Conservation (phyloP, 1,284 basidiomycete species). For the Marasmius oreades region DNA sequence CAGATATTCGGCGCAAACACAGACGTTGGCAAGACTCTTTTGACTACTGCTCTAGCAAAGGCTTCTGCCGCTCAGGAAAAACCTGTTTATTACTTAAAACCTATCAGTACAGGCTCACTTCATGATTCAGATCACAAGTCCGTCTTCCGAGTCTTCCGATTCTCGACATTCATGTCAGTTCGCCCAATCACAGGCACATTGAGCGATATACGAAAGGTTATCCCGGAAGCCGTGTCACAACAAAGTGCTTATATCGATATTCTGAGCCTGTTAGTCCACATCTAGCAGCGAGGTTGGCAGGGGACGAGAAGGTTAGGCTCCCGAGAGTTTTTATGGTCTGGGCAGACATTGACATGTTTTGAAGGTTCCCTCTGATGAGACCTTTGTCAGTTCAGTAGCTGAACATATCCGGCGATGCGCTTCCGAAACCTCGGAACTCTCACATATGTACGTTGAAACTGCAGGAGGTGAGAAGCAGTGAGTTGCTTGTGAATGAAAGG, state of each 20-base stretch:
- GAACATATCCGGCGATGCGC: slow-evolving; percentile 58
- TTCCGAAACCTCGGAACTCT: slow-evolving; percentile 22
- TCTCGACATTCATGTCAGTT: background rate
- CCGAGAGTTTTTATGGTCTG: slow-evolving; percentile 2
- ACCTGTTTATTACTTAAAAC: slow-evolving; percentile 82
- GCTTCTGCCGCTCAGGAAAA: slow-evolving; percentile 57
- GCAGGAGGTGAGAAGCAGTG: slow-evolving; percentile 71
- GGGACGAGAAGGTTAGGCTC: slow-evolving; percentile 32
- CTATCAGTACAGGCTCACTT: slow-evolving; percentile 84
- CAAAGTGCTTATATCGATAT: slow-evolving; percentile 81
- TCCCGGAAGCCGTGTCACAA: slow-evolving; percentile 42
- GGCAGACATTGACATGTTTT: background rate
- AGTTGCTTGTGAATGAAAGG: background rate
- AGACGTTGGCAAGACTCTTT: slow-evolving; percentile 89
- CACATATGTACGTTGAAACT: slow-evolving; percentile 87
- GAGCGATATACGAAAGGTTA: slow-evolving; percentile 47
- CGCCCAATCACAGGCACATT: slow-evolving; percentile 57
- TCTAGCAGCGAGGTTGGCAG: slow-evolving; percentile 71
- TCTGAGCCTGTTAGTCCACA: slow-evolving; percentile 93
- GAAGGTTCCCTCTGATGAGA: slow-evolving; percentile 57
- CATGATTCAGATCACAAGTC: slow-evolving; percentile 82
- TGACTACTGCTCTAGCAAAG: slow-evolving; percentile 79
- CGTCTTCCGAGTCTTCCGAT: slow-evolving; percentile 21
- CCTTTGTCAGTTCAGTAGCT: slow-evolving; percentile 68
- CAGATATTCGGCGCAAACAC: slow-evolving; percentile 93